Conservation (phyloP, 352 stramenopile genomes). For the Pythium brassicae region DNA sequence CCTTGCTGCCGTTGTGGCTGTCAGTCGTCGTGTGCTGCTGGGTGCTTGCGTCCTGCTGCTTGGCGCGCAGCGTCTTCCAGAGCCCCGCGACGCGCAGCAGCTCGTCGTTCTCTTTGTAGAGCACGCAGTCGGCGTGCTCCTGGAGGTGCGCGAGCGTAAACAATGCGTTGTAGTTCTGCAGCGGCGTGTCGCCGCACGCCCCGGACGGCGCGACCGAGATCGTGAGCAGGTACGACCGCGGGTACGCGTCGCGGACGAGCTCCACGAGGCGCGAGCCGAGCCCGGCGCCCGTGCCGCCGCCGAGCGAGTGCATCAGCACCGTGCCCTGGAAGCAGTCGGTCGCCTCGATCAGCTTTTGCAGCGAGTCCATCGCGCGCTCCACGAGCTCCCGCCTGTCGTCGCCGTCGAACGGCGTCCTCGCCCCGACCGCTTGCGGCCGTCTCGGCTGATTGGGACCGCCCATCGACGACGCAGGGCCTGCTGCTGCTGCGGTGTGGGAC, state of each 20-base stretch:
- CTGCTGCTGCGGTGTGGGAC: too few relatives aligned
- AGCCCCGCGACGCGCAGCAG: slow-evolving; percentile 48
- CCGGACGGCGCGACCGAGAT: slow-evolving; percentile 67
- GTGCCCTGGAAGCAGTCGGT: slow-evolving; percentile 68
- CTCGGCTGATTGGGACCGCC: too few relatives aligned
- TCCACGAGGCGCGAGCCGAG: slow-evolving; percentile 82
- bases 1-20: neutral
- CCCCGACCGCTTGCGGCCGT: neutral
- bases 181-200: slow-evolving; percentile 55
- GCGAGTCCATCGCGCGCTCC: slow-evolving; percentile 67
- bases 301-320: slow-evolving; percentile 76
- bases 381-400: slow-evolving; percentile 45
- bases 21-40: neutral
- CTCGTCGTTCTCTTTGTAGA: slow-evolving; percentile 88
- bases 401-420: neutral
- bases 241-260: slow-evolving; percentile 74
- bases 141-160: slow-evolving; percentile 69
- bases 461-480: too few relatives aligned
- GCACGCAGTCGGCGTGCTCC: slow-evolving; percentile 63
- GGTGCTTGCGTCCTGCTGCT: neutral
- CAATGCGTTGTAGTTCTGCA: slow-evolving; percentile 87
- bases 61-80: slow-evolving; percentile 34
- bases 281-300: slow-evolving; percentile 76
- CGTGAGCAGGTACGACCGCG: slow-evolving; percentile 59
- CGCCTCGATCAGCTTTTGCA: slow-evolving; percentile 66